These are phyloP conservation scores for Anthostomella pinea DNA, from an alignment of 2,329 filamentous ascomycete species.

Conservation along the genomic window DNA sequence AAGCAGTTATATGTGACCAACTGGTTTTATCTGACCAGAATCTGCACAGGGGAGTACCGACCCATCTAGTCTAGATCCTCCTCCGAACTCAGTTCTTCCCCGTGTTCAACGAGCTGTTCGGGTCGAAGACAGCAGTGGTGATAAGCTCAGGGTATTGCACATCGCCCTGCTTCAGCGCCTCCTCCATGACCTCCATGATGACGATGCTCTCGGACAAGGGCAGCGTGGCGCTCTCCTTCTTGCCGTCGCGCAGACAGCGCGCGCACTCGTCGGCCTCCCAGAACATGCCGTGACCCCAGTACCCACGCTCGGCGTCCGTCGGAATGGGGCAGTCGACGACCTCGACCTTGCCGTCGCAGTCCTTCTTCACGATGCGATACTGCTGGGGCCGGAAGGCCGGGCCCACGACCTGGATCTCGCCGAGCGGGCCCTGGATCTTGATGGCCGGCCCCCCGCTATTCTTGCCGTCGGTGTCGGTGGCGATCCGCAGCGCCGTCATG, in stretches of 20 bases:
- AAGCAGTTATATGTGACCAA: too few species aligned
- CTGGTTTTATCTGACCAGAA: too few species aligned
- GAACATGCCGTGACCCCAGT: slow-evolving; percentile 78
- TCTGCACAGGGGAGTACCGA: too few species aligned
- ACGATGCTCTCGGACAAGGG: slow-evolving; percentile 73
- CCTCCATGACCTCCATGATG: slow-evolving; percentile 75
- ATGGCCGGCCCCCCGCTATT: slow-evolving; percentile 63
- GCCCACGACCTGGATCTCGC: slow-evolving; percentile 77
- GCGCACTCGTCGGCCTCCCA: slow-evolving; percentile 83
- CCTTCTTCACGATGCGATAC: slow-evolving; percentile 61
- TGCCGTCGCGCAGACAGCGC: slow-evolving; percentile 71
- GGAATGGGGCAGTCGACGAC: slow-evolving; percentile 54
- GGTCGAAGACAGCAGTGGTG: slow-evolving; percentile 56
- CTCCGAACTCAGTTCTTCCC: too few species aligned
- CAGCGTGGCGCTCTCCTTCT: slow-evolving; percentile 69
- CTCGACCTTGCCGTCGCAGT: slow-evolving; percentile 45
- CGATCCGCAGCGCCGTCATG: slow-evolving; percentile 61
- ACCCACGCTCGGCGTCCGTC: slow-evolving; percentile 43
- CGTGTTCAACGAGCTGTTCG: slow-evolving; percentile 59
- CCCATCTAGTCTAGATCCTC: too few species aligned
- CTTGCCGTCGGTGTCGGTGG: slow-evolving; percentile 59
- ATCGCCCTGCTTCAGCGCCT: slow-evolving; percentile 51
- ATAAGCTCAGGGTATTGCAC: slow-evolving; percentile 55
- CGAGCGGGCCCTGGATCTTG: slow-evolving; percentile 75
- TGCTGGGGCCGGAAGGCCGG: slow-evolving; percentile 67